Evolutionary conservation across 2,329 filamentous ascomycete species (phyloP).

Genomic region (Eutypa lata): DNA sequence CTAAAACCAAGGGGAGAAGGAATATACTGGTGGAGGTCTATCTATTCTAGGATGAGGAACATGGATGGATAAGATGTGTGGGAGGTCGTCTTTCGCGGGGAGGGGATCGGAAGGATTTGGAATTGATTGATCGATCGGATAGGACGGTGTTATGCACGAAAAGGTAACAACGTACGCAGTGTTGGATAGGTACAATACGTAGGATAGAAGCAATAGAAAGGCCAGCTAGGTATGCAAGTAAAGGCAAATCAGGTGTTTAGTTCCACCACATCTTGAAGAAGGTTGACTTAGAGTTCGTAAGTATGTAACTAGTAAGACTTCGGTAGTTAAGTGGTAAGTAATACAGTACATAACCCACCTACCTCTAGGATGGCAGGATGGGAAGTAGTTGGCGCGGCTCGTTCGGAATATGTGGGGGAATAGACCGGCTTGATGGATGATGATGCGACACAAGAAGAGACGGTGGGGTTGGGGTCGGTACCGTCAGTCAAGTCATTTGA

Average conservation of each 20-base stretch:
- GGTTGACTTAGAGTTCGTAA: neutral
- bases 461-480: neutral
- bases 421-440: neutral
- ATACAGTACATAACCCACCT: too few species aligned
- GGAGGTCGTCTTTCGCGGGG: neutral
- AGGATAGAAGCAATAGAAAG: too few species aligned
- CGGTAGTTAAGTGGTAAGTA: too few species aligned
- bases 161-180: too few species aligned
- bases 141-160: neutral
- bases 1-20: too few species aligned
- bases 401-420: neutral
- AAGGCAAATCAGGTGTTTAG: too few species aligned
- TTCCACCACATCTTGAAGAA: too few species aligned
- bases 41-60: neutral
- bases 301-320: too few species aligned
- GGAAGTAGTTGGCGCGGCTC: neutral
- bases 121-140: neutral
- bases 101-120: neutral
- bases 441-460: neutral
- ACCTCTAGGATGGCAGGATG: too few species aligned
- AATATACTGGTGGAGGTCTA: neutral
- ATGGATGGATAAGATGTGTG: neutral
- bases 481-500: neutral
- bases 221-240: too few species aligned
- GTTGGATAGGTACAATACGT: too few species aligned